A percentile compares a stretch with the other conserved stretches of the same genome.
These are phyloP conservation scores for Stylosanthes scabra DNA, from an alignment of 331 rosid genomes.

Conservation along the genomic window DNA sequence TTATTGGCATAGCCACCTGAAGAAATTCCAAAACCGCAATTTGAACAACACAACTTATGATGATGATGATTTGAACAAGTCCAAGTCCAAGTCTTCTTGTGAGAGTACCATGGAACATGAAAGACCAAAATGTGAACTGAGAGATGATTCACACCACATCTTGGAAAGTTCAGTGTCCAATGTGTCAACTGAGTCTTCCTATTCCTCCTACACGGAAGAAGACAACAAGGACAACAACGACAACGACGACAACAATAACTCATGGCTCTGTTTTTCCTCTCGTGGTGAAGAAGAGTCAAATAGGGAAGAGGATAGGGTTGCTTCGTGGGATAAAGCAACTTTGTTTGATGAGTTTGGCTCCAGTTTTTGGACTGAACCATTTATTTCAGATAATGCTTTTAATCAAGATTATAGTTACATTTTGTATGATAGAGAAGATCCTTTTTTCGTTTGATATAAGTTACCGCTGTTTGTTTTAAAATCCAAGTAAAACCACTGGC, in stretches of 20 bases:
- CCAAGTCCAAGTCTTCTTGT: not conserved
- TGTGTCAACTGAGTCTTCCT: conserved; percentile 17
- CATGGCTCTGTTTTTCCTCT: conserved; percentile 28
- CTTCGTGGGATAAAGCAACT: conserved; percentile 9
- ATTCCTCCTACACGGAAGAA: conserved; percentile 6
- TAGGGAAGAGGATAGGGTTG: conserved; percentile 26
- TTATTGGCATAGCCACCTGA: conserved; percentile 53
- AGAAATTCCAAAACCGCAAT: conserved; percentile 14
- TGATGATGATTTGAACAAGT: conserved; percentile 7
- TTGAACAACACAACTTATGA: not conserved
- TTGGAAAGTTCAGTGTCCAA: conserved; percentile 43
- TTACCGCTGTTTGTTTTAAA: not conserved
- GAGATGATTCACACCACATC: conserved; percentile 24
- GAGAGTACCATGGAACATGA: conserved; percentile 23
- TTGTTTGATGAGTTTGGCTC: conserved; percentile 25
- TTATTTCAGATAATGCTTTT: conserved; percentile 39
- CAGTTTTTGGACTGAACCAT: conserved; percentile 53
- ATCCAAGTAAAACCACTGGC: too few relatives aligned
- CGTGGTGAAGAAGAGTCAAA: conserved; percentile 26
- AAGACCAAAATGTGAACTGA: not conserved
- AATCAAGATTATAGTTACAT: conserved; percentile 13
- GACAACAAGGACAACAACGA: too few relatives aligned
- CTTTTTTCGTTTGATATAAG: conserved; percentile 13
- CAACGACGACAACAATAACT: too few relatives aligned
- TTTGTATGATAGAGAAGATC: conserved; percentile 28